Evolutionary conservation across 805 yeast species (phyloP).

Genomic region (Candida easanensis): DNA sequence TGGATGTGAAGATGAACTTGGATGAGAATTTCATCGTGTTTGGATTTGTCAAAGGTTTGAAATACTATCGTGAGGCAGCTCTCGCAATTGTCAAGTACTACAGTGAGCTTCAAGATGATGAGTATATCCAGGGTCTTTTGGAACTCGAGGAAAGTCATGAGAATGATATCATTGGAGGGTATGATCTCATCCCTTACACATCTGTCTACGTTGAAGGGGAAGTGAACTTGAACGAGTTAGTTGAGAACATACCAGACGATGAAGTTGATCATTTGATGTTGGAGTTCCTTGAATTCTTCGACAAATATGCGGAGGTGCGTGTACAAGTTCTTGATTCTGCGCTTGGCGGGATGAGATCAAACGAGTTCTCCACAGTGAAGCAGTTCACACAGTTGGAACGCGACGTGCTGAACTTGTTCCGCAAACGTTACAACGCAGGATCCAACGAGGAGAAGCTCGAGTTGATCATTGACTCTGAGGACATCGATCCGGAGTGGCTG

Average conservation of each 20-base stretch:
- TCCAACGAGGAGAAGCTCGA: conserved; percentile 15
- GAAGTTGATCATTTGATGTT: conserved; percentile 21
- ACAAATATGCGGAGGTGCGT: conserved; percentile 16
- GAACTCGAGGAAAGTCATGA: conserved; percentile 18
- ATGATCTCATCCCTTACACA: conserved; percentile 22
- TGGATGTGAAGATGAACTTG: conserved; percentile 27
- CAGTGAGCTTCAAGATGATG: conserved; percentile 11
- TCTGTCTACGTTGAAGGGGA: conserved; percentile 13
- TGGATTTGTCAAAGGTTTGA: conserved; percentile 28
- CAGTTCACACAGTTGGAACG: conserved; percentile 20
- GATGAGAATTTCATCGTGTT: conserved; percentile 34
- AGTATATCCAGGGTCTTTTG: conserved; percentile 15
- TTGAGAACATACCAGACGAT: conserved; percentile 18
- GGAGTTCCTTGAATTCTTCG: conserved; percentile 20
- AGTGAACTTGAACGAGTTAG: conserved; percentile 14
- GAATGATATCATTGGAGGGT: conserved; percentile 23
- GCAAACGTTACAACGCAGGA: not conserved
- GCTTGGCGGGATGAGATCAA: not conserved
- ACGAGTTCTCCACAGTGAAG: conserved; percentile 13
- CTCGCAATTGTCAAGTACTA: conserved; percentile 16
- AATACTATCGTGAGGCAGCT: conserved; percentile 20
- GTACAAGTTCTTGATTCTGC: conserved; percentile 1
- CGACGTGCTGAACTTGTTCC: conserved; percentile 6
- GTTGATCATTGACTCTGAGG: conserved; percentile 20
- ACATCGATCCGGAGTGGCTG: conserved; percentile 25